A percentile compares a stretch with the other conserved stretches of the same genome.
Evolutionary conservation across 768 basidiomycete species (phyloP).

Genomic region (Lactifluus rugatus): DNA sequence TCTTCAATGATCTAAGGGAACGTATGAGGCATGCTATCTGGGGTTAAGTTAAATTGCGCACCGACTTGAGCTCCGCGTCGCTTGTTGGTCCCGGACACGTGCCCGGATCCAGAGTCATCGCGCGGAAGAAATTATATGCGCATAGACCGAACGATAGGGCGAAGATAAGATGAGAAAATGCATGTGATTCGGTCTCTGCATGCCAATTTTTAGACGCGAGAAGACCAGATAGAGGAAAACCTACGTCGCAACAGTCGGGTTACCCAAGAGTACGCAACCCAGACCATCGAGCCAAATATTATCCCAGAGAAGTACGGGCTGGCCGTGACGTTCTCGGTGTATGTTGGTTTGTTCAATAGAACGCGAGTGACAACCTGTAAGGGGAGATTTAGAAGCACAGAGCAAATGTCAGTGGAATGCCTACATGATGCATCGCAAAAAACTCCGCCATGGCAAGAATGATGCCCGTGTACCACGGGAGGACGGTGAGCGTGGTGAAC

Average conservation of each 20-base stretch:
- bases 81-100: conserved; percentile 70
- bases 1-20: conserved; percentile 72
- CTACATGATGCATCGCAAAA: conserved; percentile 88
- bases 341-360: conserved; percentile 69
- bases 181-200: conserved; percentile 28
- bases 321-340: conserved; percentile 73
- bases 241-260: conserved; percentile 65
- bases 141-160: conserved; percentile 62
- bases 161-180: conserved; percentile 69
- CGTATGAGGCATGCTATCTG: no score
- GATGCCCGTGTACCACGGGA: conserved; percentile 86
- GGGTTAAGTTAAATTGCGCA: conserved; percentile 32
- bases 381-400: conserved; percentile 8
- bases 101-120: conserved; percentile 84
- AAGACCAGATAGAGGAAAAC: conserved; percentile 20
- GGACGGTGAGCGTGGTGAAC: conserved; percentile 70
- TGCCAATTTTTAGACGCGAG: neutral
- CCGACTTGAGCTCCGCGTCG: conserved; percentile 82
- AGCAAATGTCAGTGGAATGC: conserved; percentile 24
- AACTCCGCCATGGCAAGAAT: conserved; percentile 78
- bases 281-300: conserved; percentile 61
- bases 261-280: conserved; percentile 35
- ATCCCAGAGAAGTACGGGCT: conserved; percentile 93
- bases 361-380: conserved; percentile 73
- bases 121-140: conserved; percentile 83